Base-by-base conservation (phyloP, 2,329 filamentous ascomycete species). In the Paecilomyces fulvus region DNA sequence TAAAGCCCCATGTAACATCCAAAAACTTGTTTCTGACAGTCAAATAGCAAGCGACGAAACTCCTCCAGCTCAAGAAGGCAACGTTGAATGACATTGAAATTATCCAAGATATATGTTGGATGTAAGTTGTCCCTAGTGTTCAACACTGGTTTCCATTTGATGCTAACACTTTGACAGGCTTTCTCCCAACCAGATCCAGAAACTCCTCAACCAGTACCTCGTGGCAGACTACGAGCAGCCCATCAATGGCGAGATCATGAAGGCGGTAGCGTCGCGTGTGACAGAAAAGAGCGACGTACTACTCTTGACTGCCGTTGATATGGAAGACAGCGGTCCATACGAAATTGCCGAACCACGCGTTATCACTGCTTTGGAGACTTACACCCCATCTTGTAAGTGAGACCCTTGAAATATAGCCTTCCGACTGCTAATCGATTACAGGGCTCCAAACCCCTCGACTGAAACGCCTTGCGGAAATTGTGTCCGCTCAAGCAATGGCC, bases 101-200 rank as follows among this genome's bases (percentile, higher is more conserved):
- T 67, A 99, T 99, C 68, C 94, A 99, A 78, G 94, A 99, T 72
- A 99, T 99, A 67, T 99, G 94, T 83, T 97, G 92, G 92, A 97
- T 97, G 92, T 95, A 78, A 85, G 89, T 83, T 49, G 51, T 53
- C 20, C 28, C 17, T 46, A 54, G 9, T 23, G 23, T 5, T 12
- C 21, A 20, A 25, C 49, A 20, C 25, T 12, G 20, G 9, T 12
- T 21, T 53, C 31, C 37, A 17, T 43, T 51, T 25, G 10, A n/a
- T 23, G 46, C 21, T 51, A 37, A 33, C 11, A 9, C 12, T 51
- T 51, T 31, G 25, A 14, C 59, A 94, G 89, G 89, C 83, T 99
- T 54, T 96, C 92, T 1, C 94, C 94, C 54, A 97, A 96, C 76
- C 94, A 99, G 75, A 99, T 99, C 61, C 94, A 99, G 75, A 99